Evolutionary conservation across 306 rosid genomes (phyloP).

Genomic region (Cucurbita ficifolia): DNA sequence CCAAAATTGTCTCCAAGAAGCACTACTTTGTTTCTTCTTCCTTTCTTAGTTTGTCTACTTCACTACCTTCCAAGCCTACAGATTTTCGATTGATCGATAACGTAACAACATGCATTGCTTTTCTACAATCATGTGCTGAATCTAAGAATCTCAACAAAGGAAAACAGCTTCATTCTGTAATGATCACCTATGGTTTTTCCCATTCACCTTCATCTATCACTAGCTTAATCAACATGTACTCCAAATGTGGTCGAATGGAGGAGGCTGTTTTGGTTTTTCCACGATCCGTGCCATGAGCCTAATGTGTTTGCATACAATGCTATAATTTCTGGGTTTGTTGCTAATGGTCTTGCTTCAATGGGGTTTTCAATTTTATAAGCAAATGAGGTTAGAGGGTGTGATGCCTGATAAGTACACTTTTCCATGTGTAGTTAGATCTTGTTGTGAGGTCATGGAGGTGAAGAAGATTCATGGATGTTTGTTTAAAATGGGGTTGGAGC

Average conservation of each 20-base stretch:
- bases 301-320: constrained; percentile 65
- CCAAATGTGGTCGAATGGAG: constrained; percentile 45
- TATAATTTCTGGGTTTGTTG: constrained; percentile 50
- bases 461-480: constrained; percentile 54
- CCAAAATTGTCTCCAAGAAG: constrained; percentile 4
- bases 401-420: constrained; percentile 62
- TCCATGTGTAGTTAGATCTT: constrained; percentile 58
- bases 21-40: constrained; percentile 3
- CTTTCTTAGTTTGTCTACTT: constrained; percentile 23
- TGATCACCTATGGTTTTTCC: constrained; percentile 41
- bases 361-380: constrained; percentile 31
- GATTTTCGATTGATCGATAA: constrained; percentile 4
- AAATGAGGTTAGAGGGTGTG: constrained; percentile 41
- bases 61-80: constrained; percentile 1
- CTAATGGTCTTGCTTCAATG: constrained; percentile 27
- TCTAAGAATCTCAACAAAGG: constrained; percentile 32
- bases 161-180: constrained; percentile 32
- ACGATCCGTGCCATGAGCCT: constrained; percentile 21
- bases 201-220: constrained; percentile 42
- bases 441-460: constrained; percentile 39
- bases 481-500: constrained; percentile 59
- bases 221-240: constrained; percentile 73
- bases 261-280: constrained; percentile 41
- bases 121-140: constrained; percentile 51
- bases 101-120: constrained; percentile 30